Evolutionary conservation across 179 eudicot species (phyloP).

Genomic region (Spinacia oleracea): DNA sequence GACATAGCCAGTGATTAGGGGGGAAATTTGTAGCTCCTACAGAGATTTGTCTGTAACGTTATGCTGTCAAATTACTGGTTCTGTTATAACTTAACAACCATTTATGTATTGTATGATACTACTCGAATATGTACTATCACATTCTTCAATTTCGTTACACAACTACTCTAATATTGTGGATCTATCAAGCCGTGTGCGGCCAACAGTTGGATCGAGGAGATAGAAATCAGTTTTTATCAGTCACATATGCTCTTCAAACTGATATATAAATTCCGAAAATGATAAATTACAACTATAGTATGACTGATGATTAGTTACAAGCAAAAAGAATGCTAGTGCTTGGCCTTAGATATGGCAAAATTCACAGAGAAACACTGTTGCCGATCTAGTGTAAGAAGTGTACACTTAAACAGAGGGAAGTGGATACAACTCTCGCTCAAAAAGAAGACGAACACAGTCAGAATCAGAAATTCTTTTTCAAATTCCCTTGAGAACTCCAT

Average conservation of each 20-base stretch:
- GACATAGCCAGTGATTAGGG: conserved; percentile 25
- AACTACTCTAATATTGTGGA: neutral
- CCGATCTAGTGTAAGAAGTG: conserved; percentile 6
- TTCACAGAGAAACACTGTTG: conserved; percentile 13
- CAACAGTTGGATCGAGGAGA: neutral
- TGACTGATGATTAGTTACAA: conserved; percentile 1
- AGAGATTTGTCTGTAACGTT: conserved; percentile 28
- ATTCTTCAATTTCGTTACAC: neutral
- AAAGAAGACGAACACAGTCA: neutral
- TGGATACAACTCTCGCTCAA: neutral
- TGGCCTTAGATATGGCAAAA: neutral
- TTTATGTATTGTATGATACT: conserved; percentile 31
- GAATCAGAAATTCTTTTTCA: conserved; percentile 29
- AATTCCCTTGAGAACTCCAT: conserved; percentile 81
- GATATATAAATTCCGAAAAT: neutral
- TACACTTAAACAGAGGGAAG: neutral
- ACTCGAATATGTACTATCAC: conserved; percentile 19
- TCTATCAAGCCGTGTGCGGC: neutral
- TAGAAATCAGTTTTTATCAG: neutral
- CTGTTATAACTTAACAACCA: conserved; percentile 21
- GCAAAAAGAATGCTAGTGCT: neutral
- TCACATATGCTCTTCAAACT: neutral
- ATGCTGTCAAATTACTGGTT: conserved; percentile 22
- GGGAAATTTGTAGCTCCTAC: conserved; percentile 26
- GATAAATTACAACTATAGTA: neutral